These are phyloP conservation scores for Herpetomonas tarakana DNA, from an alignment of 208 protist species.

Conservation along the genomic window DNA sequence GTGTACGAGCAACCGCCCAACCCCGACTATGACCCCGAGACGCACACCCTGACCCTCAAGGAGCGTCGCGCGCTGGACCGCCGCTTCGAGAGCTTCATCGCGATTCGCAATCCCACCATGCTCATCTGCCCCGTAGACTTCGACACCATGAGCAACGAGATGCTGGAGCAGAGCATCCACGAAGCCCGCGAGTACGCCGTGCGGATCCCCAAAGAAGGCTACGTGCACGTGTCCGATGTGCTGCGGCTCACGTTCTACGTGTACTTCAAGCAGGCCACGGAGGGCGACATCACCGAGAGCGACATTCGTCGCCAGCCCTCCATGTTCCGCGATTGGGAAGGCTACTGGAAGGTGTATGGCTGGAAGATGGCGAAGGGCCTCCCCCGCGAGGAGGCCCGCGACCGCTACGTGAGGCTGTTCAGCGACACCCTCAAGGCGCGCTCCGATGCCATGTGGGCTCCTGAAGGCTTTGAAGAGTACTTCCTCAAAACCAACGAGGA, in stretches of 20 bases:
- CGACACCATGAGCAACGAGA: constrained; percentile 16
- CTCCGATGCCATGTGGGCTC: constrained; percentile 24
- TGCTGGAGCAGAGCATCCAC: constrained; percentile 34
- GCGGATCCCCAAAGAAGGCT: constrained; percentile 48
- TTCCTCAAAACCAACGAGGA: neutral
- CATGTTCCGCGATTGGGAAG: constrained; percentile 36
- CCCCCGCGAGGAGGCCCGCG: constrained; percentile 79
- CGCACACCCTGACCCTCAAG: neutral
- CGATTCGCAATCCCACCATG: constrained; percentile 15
- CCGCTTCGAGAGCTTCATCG: constrained; percentile 14
- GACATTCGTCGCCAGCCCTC: constrained; percentile 48
- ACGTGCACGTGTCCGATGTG: constrained; percentile 76
- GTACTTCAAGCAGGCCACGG: constrained; percentile 93
- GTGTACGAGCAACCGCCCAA: neutral
- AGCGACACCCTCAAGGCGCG: constrained; percentile 20
- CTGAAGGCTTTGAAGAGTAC: constrained; percentile 14
- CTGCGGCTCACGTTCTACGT: constrained; percentile 86
- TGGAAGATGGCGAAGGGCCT: constrained; percentile 85
- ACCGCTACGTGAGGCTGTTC: constrained; percentile 80
- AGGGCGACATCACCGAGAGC: constrained; percentile 78
- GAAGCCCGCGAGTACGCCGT: constrained; percentile 63
- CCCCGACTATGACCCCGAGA: neutral
- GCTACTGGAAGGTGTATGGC: constrained; percentile 91
- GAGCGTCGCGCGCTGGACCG: neutral
- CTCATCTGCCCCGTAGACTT: constrained; percentile 33